Evolutionary conservation across 305 asterid species (phyloP).

Genomic region (Fraxinus dipetala): DNA sequence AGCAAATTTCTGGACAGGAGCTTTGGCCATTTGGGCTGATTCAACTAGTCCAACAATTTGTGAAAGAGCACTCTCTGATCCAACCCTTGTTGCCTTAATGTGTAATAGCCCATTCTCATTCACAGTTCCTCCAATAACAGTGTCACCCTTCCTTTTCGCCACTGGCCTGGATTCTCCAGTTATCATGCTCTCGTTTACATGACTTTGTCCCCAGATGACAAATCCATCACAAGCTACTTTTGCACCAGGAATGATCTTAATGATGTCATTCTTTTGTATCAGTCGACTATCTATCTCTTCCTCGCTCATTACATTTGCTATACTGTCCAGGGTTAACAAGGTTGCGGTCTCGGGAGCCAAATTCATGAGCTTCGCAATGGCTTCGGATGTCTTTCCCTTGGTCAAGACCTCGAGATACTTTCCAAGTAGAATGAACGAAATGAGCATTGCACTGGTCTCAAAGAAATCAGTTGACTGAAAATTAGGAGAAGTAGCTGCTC

Average conservation of each 20-base stretch:
- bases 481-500: slow-evolving; percentile 49
- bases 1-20: slow-evolving; percentile 76
- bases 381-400: slow-evolving; percentile 59
- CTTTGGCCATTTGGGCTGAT: slow-evolving; percentile 86
- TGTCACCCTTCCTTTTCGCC: slow-evolving; percentile 62
- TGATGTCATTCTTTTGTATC: slow-evolving; percentile 61
- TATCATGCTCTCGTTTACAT: slow-evolving; percentile 81
- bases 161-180: slow-evolving; percentile 79
- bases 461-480: slow-evolving; percentile 51
- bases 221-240: slow-evolving; percentile 78
- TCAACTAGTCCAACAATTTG: slow-evolving; percentile 75
- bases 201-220: slow-evolving; percentile 74
- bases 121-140: slow-evolving; percentile 75
- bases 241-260: slow-evolving; percentile 73
- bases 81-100: slow-evolving; percentile 62
- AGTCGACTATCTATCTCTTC: slow-evolving; percentile 75
- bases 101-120: slow-evolving; percentile 66
- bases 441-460: slow-evolving; percentile 58
- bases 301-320: slow-evolving; percentile 54
- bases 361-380: slow-evolving; percentile 58
- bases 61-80: slow-evolving; percentile 77
- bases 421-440: slow-evolving; percentile 55
- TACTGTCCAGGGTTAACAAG: slow-evolving; percentile 41
- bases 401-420: slow-evolving; percentile 58
- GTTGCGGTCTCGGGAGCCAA: slow-evolving; percentile 50